Conservation (phyloP, 1,284 basidiomycete species). For the Abortiporus biennis region DNA sequence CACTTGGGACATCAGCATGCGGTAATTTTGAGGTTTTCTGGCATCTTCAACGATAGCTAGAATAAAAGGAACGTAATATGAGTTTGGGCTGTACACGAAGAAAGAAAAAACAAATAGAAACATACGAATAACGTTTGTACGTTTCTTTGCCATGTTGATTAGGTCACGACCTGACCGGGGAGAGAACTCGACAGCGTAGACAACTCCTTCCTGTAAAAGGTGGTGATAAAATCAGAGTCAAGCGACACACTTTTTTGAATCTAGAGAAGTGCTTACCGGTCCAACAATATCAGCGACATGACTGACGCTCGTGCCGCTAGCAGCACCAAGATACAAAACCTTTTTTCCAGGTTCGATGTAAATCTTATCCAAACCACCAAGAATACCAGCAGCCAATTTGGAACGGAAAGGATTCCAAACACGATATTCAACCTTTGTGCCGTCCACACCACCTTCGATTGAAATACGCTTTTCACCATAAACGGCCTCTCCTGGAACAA, state of each 20-base stretch:
- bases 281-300: constrained; percentile 99
- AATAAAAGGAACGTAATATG: constrained; percentile 6
- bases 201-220: constrained; percentile 79
- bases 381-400: constrained; percentile 95
- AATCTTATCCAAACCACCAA: constrained; percentile 93
- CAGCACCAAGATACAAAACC: constrained; percentile 97
- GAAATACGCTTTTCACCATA: constrained; percentile 98
- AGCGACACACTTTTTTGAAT: constrained; percentile 8
- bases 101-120: constrained; percentile 15
- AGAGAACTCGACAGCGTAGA: constrained; percentile 99
- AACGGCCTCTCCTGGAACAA: constrained; percentile 95
- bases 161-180: constrained; percentile 94
- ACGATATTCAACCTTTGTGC: constrained; percentile 92
- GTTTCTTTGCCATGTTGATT: constrained; percentile 99
- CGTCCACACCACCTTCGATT: constrained; percentile 73
- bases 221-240: not conserved
- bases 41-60: constrained; percentile 96
- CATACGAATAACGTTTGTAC: constrained; percentile 97
- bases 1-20: constrained; percentile 90
- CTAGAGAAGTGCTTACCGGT: constrained; percentile 53
- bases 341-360: constrained; percentile 94
- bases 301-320: constrained; percentile 94
- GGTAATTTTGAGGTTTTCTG: constrained; percentile 90
- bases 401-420: constrained; percentile 99
- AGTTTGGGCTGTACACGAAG: not conserved